phyloP scores from a whole-genome alignment of 768 basidiomycete genomes.

The Dentipellis fragilis region DNA sequence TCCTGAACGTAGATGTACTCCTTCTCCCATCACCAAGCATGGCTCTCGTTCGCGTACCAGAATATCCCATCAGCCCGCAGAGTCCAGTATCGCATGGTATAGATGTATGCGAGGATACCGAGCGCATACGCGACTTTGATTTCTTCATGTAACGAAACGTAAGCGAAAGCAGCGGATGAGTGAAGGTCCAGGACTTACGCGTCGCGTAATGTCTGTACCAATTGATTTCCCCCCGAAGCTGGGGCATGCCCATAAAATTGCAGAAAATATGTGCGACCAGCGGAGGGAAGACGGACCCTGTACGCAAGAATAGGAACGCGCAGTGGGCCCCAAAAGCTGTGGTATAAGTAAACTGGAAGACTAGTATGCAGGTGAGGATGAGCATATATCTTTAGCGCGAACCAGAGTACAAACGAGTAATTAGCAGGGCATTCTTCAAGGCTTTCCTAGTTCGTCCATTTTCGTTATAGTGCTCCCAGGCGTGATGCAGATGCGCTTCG shows the following conservation, averaged over 20 bases:
- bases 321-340: constrained; percentile 84
- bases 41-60: constrained; percentile 21
- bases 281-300: constrained; percentile 72
- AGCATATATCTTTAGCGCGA: not conserved
- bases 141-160: constrained; percentile 24
- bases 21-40: not conserved
- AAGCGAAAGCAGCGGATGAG: constrained; percentile 2
- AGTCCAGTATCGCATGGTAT: constrained; percentile 45
- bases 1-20: too few relatives aligned
- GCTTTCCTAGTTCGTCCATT: constrained; percentile 63
- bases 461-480: constrained; percentile 73
- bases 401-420: constrained; percentile 33
- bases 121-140: constrained; percentile 44
- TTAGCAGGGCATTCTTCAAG: constrained; percentile 46
- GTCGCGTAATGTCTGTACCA: constrained; percentile 39
- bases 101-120: constrained; percentile 52
- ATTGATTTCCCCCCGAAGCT: constrained; percentile 44
- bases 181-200: constrained; percentile 28
- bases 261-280: constrained; percentile 82
- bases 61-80: constrained; percentile 27
- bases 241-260: constrained; percentile 89
- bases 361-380: constrained; percentile 28
- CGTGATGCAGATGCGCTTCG: constrained; percentile 87
- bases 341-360: constrained; percentile 84
- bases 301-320: constrained; percentile 78